Conservation (phyloP, 2,329 filamentous ascomycete genomes). For the Ceratocystis papillata region DNA sequence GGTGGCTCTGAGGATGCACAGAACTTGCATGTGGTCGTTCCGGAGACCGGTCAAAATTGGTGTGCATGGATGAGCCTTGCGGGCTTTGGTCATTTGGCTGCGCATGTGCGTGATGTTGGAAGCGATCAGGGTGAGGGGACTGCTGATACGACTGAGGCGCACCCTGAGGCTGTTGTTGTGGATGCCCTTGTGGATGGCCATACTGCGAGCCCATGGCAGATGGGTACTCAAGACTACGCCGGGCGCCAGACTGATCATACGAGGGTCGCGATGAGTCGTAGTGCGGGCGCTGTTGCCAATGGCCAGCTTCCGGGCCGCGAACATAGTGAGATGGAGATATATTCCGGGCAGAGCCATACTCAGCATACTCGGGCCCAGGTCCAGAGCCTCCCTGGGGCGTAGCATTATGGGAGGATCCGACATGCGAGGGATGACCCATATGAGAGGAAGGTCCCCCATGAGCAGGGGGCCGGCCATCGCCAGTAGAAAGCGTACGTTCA, state of each 20-base stretch:
- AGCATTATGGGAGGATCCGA: not conserved
- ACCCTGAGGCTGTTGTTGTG: not conserved
- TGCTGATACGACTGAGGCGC: slow-evolving; percentile 34
- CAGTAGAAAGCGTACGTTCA: slow-evolving; percentile 17
- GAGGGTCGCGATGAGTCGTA: slow-evolving; percentile 37
- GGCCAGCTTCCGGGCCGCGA: slow-evolving; percentile 18
- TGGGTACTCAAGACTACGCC: slow-evolving; percentile 17
- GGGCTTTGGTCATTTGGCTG: slow-evolving; percentile 31
- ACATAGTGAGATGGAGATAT: slow-evolving; percentile 18
- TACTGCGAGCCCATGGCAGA: slow-evolving; percentile 32
- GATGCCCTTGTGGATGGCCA: slow-evolving; percentile 30
- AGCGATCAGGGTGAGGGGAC: slow-evolving; percentile 28
- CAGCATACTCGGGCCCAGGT: not conserved
- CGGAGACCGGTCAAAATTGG: slow-evolving; percentile 28
- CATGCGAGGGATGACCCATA: not conserved
- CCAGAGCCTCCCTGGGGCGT: not conserved
- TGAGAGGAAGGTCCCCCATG: slow-evolving; percentile 10
- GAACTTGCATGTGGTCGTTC: slow-evolving; percentile 28
- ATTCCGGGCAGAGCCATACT: slow-evolving; percentile 21
- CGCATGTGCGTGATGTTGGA: slow-evolving; percentile 31
- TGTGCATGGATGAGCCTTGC: slow-evolving; percentile 26
- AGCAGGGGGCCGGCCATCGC: slow-evolving; percentile 13
- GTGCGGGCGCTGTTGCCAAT: slow-evolving; percentile 24
- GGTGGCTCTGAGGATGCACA: slow-evolving; percentile 27
- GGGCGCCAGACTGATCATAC: slow-evolving; percentile 36